Evolutionary conservation across 2,329 filamentous ascomycete genomes (phyloP).

Genomic region (Endocalyx cinctus): DNA sequence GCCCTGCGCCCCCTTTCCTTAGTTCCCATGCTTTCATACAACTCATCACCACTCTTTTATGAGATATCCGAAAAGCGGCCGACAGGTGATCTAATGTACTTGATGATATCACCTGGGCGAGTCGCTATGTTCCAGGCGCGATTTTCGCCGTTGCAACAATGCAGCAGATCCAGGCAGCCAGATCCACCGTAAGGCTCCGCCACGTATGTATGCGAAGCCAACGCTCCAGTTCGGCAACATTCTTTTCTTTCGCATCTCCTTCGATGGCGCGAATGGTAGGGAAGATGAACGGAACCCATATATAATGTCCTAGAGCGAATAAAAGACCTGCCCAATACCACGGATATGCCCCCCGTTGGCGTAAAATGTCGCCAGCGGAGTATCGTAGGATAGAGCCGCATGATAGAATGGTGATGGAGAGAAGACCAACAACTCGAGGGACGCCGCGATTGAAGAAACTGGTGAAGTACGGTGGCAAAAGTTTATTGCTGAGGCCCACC

Average conservation of each 20-base stretch:
- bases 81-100: too few relatives aligned
- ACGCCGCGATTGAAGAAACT: constrained; percentile 8
- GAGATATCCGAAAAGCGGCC: too few relatives aligned
- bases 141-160: constrained; percentile 6
- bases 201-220: constrained; percentile 11
- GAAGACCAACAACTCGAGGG: constrained; percentile 7
- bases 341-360: neutral
- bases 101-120: too few relatives aligned
- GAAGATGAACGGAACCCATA: constrained; percentile 7
- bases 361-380: constrained; percentile 1
- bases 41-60: too few relatives aligned
- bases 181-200: constrained; percentile 8
- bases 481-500: constrained; percentile 4
- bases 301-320: constrained; percentile 6
- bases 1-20: too few relatives aligned
- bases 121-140: too few relatives aligned
- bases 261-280: constrained; percentile 6
- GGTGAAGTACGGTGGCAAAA: constrained; percentile 8
- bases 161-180: constrained; percentile 10
- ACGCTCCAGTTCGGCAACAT: constrained; percentile 5
- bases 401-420: constrained; percentile 6
- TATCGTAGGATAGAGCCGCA: constrained; percentile 5
- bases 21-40: too few relatives aligned
- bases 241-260: constrained; percentile 9
- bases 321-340: constrained; percentile 9